phyloP scores from a whole-genome alignment of 2,329 filamentous ascomycete species.

The Aspergillus melleus region DNA sequence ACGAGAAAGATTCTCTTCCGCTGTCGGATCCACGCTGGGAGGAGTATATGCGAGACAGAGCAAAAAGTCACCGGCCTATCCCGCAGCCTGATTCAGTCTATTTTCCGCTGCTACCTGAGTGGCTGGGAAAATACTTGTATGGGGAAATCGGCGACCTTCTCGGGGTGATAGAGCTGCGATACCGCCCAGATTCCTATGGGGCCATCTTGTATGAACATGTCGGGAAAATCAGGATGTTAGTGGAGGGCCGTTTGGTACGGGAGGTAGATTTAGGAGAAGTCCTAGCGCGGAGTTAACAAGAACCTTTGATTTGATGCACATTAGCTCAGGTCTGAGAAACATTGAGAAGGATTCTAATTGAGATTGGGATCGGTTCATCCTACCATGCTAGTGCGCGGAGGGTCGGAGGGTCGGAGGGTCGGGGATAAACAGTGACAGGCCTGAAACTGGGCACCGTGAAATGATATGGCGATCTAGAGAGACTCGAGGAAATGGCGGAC shows the following conservation, averaged over 20 bases:
- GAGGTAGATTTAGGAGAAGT: background rate
- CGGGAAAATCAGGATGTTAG: constrained; percentile 2
- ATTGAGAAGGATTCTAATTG: no score
- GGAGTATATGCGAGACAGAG: background rate
- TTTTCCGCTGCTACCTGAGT: background rate
- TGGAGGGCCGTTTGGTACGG: background rate
- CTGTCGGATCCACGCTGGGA: background rate
- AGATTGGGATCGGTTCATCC: background rate
- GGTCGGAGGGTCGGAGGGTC: background rate
- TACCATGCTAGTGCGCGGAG: background rate
- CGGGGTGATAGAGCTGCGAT: background rate
- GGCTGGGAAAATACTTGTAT: background rate
- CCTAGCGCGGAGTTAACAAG: background rate
- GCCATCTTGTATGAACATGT: constrained; percentile 7
- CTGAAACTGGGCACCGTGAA: no score
- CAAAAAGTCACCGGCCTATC: background rate
- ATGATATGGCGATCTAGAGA: no score
- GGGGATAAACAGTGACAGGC: background rate
- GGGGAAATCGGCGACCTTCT: background rate
- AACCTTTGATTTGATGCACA: background rate
- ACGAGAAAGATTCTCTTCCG: constrained; percentile 2
- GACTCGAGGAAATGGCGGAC: no score
- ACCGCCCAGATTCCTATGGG: background rate
- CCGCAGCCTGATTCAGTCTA: no score
- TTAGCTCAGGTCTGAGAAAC: background rate